phyloP scores from a whole-genome alignment of 805 yeast species.

The Saccharomyces jurei region DNA sequence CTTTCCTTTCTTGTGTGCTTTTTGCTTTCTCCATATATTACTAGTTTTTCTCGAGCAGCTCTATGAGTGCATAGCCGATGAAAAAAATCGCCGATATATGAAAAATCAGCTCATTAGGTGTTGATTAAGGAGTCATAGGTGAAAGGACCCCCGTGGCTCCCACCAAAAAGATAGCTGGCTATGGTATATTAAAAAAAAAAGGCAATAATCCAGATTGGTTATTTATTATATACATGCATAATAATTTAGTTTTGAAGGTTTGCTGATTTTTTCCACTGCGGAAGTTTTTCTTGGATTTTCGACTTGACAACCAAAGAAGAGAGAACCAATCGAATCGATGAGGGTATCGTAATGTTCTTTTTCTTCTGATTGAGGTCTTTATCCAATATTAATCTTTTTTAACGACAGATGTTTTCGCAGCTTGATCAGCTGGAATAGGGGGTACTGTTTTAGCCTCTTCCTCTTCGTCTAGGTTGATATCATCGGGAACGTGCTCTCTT shows the following conservation, averaged over 20 bases:
- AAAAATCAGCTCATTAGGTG: neutral
- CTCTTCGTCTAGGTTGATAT: slow-evolving; percentile 33
- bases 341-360: neutral
- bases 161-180: neutral
- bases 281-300: neutral
- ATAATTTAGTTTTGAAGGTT: neutral
- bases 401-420: slow-evolving; percentile 13
- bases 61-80: neutral
- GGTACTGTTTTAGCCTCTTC: slow-evolving; percentile 19
- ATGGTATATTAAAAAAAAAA: neutral
- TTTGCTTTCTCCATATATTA: neutral
- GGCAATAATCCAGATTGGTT: neutral
- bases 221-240: neutral
- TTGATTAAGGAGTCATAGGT: neutral
- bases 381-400: slow-evolving; percentile 9
- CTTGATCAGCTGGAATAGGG: slow-evolving; percentile 18
- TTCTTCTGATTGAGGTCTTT: neutral
- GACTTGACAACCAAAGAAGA: neutral
- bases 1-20: neutral
- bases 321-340: neutral
- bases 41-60: neutral
- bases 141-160: neutral
- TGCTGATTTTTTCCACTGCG: neutral
- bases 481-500: slow-evolving; percentile 29
- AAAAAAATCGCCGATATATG: neutral